Conservation (phyloP, 108 stramenopile genomes). For the Schizochytrium sp. region DNA sequence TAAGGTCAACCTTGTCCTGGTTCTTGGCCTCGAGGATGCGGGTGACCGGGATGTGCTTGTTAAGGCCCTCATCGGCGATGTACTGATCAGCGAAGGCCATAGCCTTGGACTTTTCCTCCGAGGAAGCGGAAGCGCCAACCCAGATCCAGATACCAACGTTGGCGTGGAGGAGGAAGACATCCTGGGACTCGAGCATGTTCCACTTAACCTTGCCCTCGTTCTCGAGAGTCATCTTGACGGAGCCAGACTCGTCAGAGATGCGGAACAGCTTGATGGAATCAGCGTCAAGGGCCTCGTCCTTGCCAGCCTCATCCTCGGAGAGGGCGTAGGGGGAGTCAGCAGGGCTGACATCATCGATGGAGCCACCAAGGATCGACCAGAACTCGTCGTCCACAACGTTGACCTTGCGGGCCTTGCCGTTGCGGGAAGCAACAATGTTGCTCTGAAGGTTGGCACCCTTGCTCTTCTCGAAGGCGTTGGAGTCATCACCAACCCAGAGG, state of each 20-base stretch:
- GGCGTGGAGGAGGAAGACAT: constrained; percentile 83
- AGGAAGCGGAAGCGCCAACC: constrained; percentile 74
- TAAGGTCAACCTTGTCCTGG: constrained; percentile 58
- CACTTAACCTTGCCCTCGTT: constrained; percentile 71
- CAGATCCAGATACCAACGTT: constrained; percentile 82
- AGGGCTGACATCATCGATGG: constrained; percentile 72
- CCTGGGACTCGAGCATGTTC: constrained; percentile 69
- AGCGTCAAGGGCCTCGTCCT: constrained; percentile 60
- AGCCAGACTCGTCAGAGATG: constrained; percentile 68
- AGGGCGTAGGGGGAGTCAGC: constrained; percentile 65
- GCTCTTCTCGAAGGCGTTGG: constrained; percentile 80
- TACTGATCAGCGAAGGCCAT: constrained; percentile 44
- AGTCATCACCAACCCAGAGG: constrained; percentile 79
- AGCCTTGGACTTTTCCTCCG: constrained; percentile 59
- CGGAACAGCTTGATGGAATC: constrained; percentile 73
- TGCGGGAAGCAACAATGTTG: constrained; percentile 78
- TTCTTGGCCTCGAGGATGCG: constrained; percentile 60
- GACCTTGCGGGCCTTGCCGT: constrained; percentile 70
- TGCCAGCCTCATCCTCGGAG: constrained; percentile 63
- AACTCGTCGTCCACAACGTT: constrained; percentile 78
- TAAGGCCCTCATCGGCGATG: constrained; percentile 61
- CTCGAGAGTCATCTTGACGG: constrained; percentile 74
- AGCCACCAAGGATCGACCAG: constrained; percentile 84
- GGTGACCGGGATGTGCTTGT: constrained; percentile 60
- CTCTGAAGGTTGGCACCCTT: constrained; percentile 77